A percentile compares a stretch with the other conserved stretches of the same genome.
Conservation (phyloP, 148 eudicot genomes). For the Cornus kousa region DNA sequence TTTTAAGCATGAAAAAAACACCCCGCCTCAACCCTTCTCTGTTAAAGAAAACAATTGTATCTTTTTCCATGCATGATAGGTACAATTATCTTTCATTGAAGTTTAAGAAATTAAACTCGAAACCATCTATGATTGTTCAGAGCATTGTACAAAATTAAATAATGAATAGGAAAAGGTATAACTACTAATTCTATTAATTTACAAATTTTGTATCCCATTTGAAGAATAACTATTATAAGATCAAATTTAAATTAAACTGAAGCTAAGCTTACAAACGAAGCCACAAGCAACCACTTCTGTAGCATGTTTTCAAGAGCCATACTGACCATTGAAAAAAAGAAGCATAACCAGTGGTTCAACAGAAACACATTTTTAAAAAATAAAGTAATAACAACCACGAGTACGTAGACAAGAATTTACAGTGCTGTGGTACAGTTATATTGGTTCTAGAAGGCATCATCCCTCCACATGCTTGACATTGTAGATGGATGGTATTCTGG, state of each 20-base stretch:
- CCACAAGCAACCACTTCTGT: neutral
- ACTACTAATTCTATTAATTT: neutral
- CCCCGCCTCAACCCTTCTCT: neutral
- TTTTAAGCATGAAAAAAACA: neutral
- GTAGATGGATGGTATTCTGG: constrained; percentile 64
- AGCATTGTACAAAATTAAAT: too few species aligned
- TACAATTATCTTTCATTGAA: neutral
- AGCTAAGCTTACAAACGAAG: neutral
- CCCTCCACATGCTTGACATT: constrained; percentile 90
- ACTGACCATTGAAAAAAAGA: too few species aligned
- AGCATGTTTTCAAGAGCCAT: neutral
- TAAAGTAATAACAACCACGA: neutral
- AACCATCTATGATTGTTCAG: neutral
- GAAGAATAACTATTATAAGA: neutral
- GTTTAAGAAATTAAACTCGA: neutral
- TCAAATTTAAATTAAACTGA: neutral
- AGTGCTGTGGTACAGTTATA: constrained; percentile 62
- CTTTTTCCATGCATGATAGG: neutral
- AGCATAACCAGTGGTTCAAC: neutral
- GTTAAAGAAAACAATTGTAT: neutral
- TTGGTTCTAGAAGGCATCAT: constrained; percentile 88
- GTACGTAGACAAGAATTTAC: constrained; percentile 32
- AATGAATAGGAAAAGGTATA: neutral
- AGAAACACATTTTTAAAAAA: neutral
- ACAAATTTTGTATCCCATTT: neutral